Base-by-base conservation (phyloP, 768 basidiomycete species). In the Leucosporidium creatinivorum region DNA sequence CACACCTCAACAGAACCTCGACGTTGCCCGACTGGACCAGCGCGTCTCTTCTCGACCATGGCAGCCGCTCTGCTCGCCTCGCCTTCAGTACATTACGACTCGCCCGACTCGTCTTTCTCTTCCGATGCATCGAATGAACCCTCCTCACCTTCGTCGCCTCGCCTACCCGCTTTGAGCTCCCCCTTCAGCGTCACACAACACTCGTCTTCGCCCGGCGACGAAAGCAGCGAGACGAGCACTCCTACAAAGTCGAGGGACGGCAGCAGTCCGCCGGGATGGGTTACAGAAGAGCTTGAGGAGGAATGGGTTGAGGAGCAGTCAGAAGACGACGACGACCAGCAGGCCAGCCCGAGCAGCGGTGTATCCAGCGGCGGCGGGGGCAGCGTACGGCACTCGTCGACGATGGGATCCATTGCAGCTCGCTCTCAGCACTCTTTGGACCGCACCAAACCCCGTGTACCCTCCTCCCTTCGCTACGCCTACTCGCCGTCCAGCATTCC, bases 391-490 rank as follows among this genome's bases (percentile, higher is more conserved):
- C 21, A 39, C 2, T 31, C 58, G 23, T 26, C 57, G 15, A 64
- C 44, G 28, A 25, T 25, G 26, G 28, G 56, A 58, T 3, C 48
- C 33, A 58, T 17, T 31, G 30, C 1, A 36, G 21, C 44, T 44
- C 4, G n/a, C n/a, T 58, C 48, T 5, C 47, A 48, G 47, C 12
- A 48, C 58, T 1, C 54, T 23, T 21, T 21, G 21, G 17, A 8
- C 23, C 52, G 60, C 68, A 39, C 33, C 39, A 66, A 39, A 28
- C 66, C 74, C 62, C 44, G 67, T 62, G 23, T 73, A 67, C 48
- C 70, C 69, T 58, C 72, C 76, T 57, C 73, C 68, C 51, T 73
- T 76, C 55, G 75, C 65, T 60, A 69, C 66, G 66, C 59, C 23
- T 66, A 61, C 65, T 59, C 62, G 60, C 56, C 64, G 28, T 55